Percentiles rank a stretch among this genome's conserved stretches.
These are phyloP conservation scores for Boletus rex-veris DNA, from an alignment of 768 basidiomycete genomes.

Conservation along the genomic window DNA sequence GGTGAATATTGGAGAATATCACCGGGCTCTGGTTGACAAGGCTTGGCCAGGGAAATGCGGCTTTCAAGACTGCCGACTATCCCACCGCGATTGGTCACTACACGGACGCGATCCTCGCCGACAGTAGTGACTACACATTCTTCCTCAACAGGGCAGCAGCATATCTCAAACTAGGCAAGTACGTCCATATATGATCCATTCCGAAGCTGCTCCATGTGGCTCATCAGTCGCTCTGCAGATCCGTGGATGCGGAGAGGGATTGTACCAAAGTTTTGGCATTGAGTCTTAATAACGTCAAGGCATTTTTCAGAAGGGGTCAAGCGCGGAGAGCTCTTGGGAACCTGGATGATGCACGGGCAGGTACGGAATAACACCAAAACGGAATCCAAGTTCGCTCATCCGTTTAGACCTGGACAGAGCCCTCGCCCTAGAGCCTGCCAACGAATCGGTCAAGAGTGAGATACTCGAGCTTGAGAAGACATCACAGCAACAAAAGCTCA, in stretches of 20 bases:
- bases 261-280: slow-evolving; percentile 63
- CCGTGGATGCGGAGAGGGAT: slow-evolving; percentile 79
- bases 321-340: slow-evolving; percentile 58
- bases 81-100: slow-evolving; percentile 83
- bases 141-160: slow-evolving; percentile 88
- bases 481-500: slow-evolving; percentile 30
- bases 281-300: slow-evolving; percentile 66
- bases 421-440: slow-evolving; percentile 59
- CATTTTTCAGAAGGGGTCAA: slow-evolving; percentile 73
- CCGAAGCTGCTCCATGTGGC: neutral
- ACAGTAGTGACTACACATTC: slow-evolving; percentile 69
- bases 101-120: slow-evolving; percentile 71
- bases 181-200: slow-evolving; percentile 37
- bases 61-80: slow-evolving; percentile 81
- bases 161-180: slow-evolving; percentile 95
- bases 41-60: slow-evolving; percentile 67
- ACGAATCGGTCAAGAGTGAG: slow-evolving; percentile 61
- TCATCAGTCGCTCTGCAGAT: slow-evolving; percentile 38
- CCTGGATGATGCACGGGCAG: slow-evolving; percentile 56
- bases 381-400: neutral
- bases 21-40: neutral
- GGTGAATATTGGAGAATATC: slow-evolving; percentile 4
- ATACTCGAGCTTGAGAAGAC: slow-evolving; percentile 46
- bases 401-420: slow-evolving; percentile 58
- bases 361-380: slow-evolving; percentile 28